A percentile compares a stretch with the other conserved stretches of the same genome.
Evolutionary conservation across 2,329 filamentous ascomycete species (phyloP).

Genomic region (Penicillium sp.): DNA sequence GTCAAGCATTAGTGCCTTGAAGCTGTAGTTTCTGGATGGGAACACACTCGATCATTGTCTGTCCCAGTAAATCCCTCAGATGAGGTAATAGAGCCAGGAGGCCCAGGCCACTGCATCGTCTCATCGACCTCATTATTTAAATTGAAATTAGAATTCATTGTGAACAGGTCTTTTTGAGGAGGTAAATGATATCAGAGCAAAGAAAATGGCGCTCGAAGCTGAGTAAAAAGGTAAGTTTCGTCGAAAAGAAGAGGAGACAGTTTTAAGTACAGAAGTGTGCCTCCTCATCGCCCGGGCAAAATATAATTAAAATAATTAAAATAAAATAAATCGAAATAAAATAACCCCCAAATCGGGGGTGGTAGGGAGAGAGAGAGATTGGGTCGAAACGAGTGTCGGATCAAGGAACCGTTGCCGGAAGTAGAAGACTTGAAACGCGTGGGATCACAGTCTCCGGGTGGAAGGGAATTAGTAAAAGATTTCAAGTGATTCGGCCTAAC

Average conservation of each 20-base stretch:
- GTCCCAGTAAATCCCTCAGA: not conserved
- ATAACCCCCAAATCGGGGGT: too few relatives aligned
- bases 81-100: not conserved
- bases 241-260: not conserved
- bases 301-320: too few relatives aligned
- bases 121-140: not conserved
- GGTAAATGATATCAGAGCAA: not conserved
- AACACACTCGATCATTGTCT: not conserved
- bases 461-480: too few relatives aligned
- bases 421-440: too few relatives aligned
- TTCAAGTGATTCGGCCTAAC: not conserved
- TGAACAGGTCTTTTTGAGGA: not conserved
- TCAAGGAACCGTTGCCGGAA: too few relatives aligned
- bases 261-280: too few relatives aligned
- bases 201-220: not conserved
- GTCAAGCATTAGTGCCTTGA: not conserved
- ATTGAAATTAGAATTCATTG: not conserved
- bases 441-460: too few relatives aligned
- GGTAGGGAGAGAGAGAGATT: too few relatives aligned
- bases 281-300: too few relatives aligned
- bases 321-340: too few relatives aligned
- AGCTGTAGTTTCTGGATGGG: not conserved
- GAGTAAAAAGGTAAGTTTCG: not conserved
- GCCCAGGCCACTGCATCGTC: not conserved
- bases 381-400: too few relatives aligned